Evolutionary conservation across 805 yeast species (phyloP).

Genomic region (Yarrowia phangngaensis): DNA sequence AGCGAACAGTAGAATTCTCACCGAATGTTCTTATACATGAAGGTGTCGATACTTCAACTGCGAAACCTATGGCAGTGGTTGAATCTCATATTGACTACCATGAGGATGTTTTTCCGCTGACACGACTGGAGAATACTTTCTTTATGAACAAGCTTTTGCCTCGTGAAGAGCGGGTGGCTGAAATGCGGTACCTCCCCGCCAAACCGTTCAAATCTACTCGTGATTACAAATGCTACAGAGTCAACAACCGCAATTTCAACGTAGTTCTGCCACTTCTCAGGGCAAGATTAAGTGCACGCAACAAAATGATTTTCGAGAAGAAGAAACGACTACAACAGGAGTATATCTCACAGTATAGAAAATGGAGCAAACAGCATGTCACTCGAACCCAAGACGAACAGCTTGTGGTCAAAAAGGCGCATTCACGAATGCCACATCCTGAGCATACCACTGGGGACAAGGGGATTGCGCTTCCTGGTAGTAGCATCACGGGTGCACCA

Average conservation of each 20-base stretch:
- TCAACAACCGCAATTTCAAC: conserved; percentile 11
- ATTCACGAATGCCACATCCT: conserved; percentile 12
- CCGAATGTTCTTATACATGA: neutral
- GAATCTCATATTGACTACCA: conserved; percentile 1
- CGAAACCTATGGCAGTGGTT: neutral
- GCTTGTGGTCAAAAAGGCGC: conserved; percentile 11
- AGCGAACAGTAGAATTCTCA: neutral
- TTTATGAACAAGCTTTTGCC: conserved; percentile 2
- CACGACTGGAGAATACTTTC: conserved; percentile 11
- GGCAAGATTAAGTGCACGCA: conserved; percentile 1
- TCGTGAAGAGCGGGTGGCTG: neutral
- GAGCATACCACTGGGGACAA: conserved; percentile 20
- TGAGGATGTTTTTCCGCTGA: conserved; percentile 16
- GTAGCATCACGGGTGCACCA: conserved; percentile 9
- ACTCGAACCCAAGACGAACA: conserved; percentile 11
- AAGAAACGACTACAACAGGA: conserved; percentile 10
- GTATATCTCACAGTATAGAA: conserved; percentile 11
- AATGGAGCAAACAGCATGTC: conserved; percentile 12
- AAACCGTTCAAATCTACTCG: conserved; percentile 6
- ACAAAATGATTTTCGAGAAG: conserved; percentile 4
- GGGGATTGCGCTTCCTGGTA: conserved; percentile 17
- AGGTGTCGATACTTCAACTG: neutral
- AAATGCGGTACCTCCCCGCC: conserved; percentile 7
- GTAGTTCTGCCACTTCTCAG: conserved; percentile 3
- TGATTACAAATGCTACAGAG: conserved; percentile 19